Conservation (phyloP, 768 basidiomycete species). For the Macrolepiota dolichaula region DNA sequence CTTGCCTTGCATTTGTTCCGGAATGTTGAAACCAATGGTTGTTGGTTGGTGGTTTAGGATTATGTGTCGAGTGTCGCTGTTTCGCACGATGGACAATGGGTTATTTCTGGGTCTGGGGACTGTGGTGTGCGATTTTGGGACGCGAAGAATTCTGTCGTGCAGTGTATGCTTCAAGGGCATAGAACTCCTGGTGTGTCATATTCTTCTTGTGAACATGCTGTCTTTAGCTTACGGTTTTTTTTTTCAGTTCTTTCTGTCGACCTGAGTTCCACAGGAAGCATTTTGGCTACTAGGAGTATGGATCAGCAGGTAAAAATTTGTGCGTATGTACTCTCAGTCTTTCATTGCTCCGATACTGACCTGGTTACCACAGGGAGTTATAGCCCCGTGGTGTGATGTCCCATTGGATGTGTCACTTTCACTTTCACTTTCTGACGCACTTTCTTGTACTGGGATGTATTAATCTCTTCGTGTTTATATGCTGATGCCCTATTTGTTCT, state of each 20-base stretch:
- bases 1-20: not conserved
- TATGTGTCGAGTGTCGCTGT: no score
- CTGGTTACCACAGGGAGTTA: conserved; percentile 12
- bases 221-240: conserved; percentile 18
- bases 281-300: conserved; percentile 31
- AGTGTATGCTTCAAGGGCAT: conserved; percentile 68
- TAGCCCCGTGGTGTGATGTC: conserved; percentile 2
- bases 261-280: conserved; percentile 27
- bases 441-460: not conserved
- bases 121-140: conserved; percentile 81
- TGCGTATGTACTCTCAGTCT: conserved; percentile 12
- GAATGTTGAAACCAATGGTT: conserved; percentile 32
- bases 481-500: not conserved
- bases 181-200: conserved; percentile 21
- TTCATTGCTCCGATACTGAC: no score
- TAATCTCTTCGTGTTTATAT: not conserved
- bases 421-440: no score
- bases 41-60: no score
- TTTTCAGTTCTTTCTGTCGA: conserved; percentile 28
- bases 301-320: conserved; percentile 33
- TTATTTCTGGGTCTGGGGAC: no score
- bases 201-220: not conserved
- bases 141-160: conserved; percentile 52
- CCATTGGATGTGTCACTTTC: not conserved
- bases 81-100: no score